Percentiles rank a stretch among this genome's conserved stretches.
Evolutionary conservation across 2,329 filamentous ascomycete species (phyloP).

Genomic region (Xylariaceae sp.): DNA sequence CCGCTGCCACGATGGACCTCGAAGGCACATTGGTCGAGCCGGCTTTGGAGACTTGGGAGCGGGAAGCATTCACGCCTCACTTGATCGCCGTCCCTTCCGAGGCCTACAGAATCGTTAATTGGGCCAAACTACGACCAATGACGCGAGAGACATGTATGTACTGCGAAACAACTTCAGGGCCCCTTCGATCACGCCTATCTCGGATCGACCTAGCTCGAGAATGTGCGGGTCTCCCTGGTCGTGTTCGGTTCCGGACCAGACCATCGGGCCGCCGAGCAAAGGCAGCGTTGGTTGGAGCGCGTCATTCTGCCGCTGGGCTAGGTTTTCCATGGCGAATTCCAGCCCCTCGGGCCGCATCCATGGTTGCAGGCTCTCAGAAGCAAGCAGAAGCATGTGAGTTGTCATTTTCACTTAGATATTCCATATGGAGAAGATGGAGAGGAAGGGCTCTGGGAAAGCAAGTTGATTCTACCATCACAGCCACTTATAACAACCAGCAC

Average conservation of each 20-base stretch:
- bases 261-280: conserved; percentile 23
- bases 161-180: conserved; percentile 32
- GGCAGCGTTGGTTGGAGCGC: conserved; percentile 17
- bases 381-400: conserved; percentile 16
- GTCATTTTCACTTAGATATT: conserved; percentile 19
- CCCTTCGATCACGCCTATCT: conserved; percentile 29
- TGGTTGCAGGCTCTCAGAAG: conserved; percentile 17
- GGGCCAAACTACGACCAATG: conserved; percentile 20
- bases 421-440: conserved; percentile 1
- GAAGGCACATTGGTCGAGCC: conserved; percentile 40
- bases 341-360: conserved; percentile 15
- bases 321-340: conserved; percentile 9
- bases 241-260: conserved; percentile 24
- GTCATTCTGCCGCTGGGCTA: conserved; percentile 14
- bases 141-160: conserved; percentile 16
- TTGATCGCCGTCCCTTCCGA: conserved; percentile 42
- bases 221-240: conserved; percentile 17
- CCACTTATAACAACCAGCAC: conserved; percentile 12
- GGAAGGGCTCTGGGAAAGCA: conserved; percentile 4
- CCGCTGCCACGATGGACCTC: conserved; percentile 49
- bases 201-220: conserved; percentile 22
- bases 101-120: conserved; percentile 31
- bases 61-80: conserved; percentile 44
- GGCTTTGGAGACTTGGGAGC: conserved; percentile 41
- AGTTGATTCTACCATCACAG: conserved; percentile 4